phyloP scores from a whole-genome alignment of 2,329 filamentous ascomycete genomes.

The Hypoxylon sp. region DNA sequence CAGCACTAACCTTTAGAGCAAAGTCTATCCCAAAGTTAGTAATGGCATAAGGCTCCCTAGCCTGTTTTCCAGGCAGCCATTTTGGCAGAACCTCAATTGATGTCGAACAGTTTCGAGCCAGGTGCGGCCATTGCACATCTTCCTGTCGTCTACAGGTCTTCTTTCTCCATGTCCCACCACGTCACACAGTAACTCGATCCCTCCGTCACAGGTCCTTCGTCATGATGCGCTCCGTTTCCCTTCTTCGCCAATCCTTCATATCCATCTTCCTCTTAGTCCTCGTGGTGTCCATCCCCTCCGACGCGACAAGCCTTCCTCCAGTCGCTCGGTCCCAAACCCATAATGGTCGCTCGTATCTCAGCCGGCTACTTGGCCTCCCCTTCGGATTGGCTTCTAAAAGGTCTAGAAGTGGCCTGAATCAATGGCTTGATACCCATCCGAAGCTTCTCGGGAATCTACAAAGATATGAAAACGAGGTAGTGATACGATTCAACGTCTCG shows the following conservation, averaged over 20 bases:
- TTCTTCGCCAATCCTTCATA: slow-evolving; percentile 20
- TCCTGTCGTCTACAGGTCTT: slow-evolving; percentile 5
- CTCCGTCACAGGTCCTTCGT: slow-evolving; percentile 4
- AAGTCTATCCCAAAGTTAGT: slow-evolving; percentile 9
- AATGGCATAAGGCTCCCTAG: neutral
- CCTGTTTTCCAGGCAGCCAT: slow-evolving; percentile 6
- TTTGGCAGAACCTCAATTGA: slow-evolving; percentile 3
- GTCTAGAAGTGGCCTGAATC: slow-evolving; percentile 41
- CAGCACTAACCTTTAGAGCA: slow-evolving; percentile 6
- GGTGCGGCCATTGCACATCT: slow-evolving; percentile 1
- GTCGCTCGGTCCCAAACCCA: slow-evolving; percentile 17
- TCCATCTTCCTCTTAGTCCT: slow-evolving; percentile 26
- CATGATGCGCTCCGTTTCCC: slow-evolving; percentile 30
- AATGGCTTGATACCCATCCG: slow-evolving; percentile 50
- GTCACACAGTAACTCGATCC: slow-evolving; percentile 14
- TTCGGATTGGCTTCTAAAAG: slow-evolving; percentile 43
- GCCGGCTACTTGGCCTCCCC: slow-evolving; percentile 48
- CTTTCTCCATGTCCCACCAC: slow-evolving; percentile 29
- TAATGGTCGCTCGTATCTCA: slow-evolving; percentile 48
- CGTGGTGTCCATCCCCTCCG: slow-evolving; percentile 20
- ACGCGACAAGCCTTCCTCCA: slow-evolving; percentile 34
- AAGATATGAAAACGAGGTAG: slow-evolving; percentile 83
- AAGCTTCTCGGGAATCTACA: slow-evolving; percentile 55
- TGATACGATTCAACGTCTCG: slow-evolving; percentile 87
- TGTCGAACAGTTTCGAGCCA: slow-evolving; percentile 3